Evolutionary conservation across 2,329 filamentous ascomycete genomes (phyloP).

Genomic region (Colletotrichum lupini): DNA sequence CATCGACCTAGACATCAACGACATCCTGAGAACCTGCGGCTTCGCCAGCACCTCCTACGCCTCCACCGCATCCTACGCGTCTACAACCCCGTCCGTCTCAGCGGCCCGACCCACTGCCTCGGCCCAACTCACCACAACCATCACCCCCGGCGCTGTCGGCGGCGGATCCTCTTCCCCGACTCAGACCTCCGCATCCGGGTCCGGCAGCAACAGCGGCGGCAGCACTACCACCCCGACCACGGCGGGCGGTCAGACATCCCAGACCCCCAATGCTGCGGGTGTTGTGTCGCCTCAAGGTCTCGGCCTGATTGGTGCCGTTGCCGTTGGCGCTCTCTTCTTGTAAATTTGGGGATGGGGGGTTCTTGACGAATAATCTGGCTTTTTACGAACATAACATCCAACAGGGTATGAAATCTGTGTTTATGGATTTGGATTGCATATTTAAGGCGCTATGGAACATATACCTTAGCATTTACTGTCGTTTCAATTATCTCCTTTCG

Average conservation of each 20-base stretch:
- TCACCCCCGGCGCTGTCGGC: slow-evolving; percentile 30
- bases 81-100: slow-evolving; percentile 24
- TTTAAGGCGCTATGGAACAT: not conserved
- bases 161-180: slow-evolving; percentile 25
- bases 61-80: slow-evolving; percentile 32
- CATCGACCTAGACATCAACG: slow-evolving; percentile 32
- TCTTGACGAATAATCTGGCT: not conserved
- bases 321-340: slow-evolving; percentile 27
- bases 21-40: slow-evolving; percentile 37
- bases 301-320: slow-evolving; percentile 27
- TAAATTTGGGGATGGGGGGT: not conserved
- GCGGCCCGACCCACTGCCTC: slow-evolving; percentile 32
- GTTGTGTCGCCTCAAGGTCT: slow-evolving; percentile 20
- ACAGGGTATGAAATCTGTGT: not conserved
- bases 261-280: slow-evolving; percentile 30
- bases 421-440: not conserved
- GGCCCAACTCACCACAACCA: slow-evolving; percentile 36
- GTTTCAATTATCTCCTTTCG: not conserved
- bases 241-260: not conserved
- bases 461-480: slow-evolving; percentile 29
- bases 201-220: slow-evolving; percentile 8
- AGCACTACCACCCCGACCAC: not conserved
- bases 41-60: slow-evolving; percentile 36
- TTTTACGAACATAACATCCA: not conserved
- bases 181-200: slow-evolving; percentile 1